Conservation (phyloP, 768 basidiomycete genomes). For the Wakefieldia striispora region DNA sequence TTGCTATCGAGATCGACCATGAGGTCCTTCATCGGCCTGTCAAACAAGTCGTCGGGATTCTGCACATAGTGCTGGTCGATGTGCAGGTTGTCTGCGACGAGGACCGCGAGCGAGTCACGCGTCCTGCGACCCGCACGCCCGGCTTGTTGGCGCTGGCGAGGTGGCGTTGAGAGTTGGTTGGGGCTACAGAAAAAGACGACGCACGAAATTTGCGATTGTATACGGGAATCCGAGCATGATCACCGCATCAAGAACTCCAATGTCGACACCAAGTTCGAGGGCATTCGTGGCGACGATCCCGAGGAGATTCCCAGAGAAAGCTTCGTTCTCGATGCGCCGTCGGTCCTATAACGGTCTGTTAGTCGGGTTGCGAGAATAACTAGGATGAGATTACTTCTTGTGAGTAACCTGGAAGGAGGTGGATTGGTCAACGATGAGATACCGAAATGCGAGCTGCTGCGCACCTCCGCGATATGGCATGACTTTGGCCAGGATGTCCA, state of each 20-base stretch:
- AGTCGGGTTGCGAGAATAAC: background rate
- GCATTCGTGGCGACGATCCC: constrained; percentile 91
- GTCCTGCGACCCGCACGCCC: constrained; percentile 83
- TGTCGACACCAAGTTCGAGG: constrained; percentile 88
- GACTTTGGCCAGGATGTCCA: constrained; percentile 72
- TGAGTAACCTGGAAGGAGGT: constrained; percentile 56
- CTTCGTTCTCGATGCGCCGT: constrained; percentile 79
- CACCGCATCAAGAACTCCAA: constrained; percentile 84
- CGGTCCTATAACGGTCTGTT: constrained; percentile 53
- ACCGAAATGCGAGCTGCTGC: constrained; percentile 6
- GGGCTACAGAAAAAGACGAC: constrained; percentile 16
- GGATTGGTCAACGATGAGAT: background rate
- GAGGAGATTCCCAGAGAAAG: constrained; percentile 79
- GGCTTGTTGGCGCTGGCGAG: constrained; percentile 75
- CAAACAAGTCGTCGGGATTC: constrained; percentile 69
- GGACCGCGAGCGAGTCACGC: constrained; percentile 73
- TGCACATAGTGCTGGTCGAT: constrained; percentile 74
- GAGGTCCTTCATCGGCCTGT: constrained; percentile 58
- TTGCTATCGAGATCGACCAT: constrained; percentile 71
- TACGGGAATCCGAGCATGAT: constrained; percentile 86
- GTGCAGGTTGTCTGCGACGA: constrained; percentile 66
- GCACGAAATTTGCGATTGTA: constrained; percentile 76
- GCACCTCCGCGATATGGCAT: constrained; percentile 83
- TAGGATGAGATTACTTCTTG: constrained; percentile 46
- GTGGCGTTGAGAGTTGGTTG: background rate